phyloP scores from a whole-genome alignment of 306 rosid genomes.

The Inga leiocalycina region DNA sequence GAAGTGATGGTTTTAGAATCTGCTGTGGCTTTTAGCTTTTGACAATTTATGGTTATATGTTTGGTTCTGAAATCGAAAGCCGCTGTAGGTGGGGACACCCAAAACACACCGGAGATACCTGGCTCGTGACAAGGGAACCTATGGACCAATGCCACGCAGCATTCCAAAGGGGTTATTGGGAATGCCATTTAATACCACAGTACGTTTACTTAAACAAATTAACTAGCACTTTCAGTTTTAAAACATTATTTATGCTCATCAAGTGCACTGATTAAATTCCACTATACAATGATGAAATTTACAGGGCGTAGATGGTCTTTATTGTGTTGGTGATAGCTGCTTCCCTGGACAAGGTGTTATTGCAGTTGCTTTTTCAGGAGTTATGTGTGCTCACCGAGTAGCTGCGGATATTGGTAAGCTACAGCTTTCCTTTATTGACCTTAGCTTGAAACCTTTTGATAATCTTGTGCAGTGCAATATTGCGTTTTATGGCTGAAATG shows the following conservation, averaged over 20 bases:
- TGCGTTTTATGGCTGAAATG: neutral
- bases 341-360: conserved; percentile 99
- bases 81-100: conserved; percentile 88
- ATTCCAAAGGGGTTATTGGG: conserved; percentile 87
- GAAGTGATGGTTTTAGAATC: neutral
- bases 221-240: conserved; percentile 22
- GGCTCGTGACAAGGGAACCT: conserved; percentile 88
- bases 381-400: conserved; percentile 96
- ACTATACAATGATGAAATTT: conserved; percentile 30
- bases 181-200: conserved; percentile 98
- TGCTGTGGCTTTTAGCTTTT: conserved; percentile 18
- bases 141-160: conserved; percentile 92
- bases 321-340: conserved; percentile 99
- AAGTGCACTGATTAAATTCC: conserved; percentile 26
- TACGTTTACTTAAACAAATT: conserved; percentile 39
- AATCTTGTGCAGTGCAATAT: neutral
- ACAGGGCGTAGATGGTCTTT: conserved; percentile 87
- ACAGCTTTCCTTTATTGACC: conserved; percentile 15
- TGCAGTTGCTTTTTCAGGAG: conserved; percentile 94
- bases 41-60: neutral
- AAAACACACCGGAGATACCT: conserved; percentile 88
- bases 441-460: conserved; percentile 1
- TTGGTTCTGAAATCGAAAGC: conserved; percentile 28
- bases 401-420: conserved; percentile 90
- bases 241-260: conserved; percentile 22